A percentile compares a stretch with the other conserved stretches of the same genome.
Conservation (phyloP, 495 filamentous ascomycete species). For the Xylaria grammica region DNA sequence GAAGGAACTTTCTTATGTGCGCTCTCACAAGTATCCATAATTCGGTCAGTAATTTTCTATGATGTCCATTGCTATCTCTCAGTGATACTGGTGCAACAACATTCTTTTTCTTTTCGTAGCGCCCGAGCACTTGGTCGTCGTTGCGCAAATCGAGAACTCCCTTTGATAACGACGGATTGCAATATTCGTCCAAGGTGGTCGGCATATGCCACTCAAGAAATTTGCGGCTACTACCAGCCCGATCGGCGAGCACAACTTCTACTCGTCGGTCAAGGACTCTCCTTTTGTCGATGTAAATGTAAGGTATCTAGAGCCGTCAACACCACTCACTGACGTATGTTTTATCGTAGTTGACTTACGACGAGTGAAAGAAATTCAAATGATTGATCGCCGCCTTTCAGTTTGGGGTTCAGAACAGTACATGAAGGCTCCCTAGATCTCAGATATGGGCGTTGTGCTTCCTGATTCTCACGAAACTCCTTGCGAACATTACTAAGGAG, state of each 20-base stretch:
- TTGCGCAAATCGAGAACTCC: not conserved
- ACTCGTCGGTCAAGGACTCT: not conserved
- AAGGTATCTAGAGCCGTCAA: slow-evolving; percentile 1
- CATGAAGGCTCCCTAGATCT: slow-evolving; percentile 2
- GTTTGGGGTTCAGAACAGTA: not conserved
- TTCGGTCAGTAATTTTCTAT: not conserved
- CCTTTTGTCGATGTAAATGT: not conserved
- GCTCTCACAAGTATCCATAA: not conserved
- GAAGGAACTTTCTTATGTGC: not conserved
- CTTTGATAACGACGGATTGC: not conserved
- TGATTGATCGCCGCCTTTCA: not conserved
- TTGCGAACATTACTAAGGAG: not conserved
- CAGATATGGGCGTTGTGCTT: not conserved
- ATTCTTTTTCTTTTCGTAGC: not conserved
- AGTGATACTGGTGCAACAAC: not conserved
- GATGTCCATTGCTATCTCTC: not conserved
- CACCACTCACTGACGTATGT: not conserved
- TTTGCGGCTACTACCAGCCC: not conserved
- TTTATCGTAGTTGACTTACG: not conserved
- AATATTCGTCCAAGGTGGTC: slow-evolving; percentile 7
- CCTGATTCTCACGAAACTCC: not conserved
- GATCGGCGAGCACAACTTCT: too few relatives aligned
- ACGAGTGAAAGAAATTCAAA: slow-evolving; percentile 3
- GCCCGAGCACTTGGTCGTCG: not conserved
- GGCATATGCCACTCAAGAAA: not conserved